phyloP scores from a whole-genome alignment of 495 filamentous ascomycete genomes.

The Apiosordaria backusii region DNA sequence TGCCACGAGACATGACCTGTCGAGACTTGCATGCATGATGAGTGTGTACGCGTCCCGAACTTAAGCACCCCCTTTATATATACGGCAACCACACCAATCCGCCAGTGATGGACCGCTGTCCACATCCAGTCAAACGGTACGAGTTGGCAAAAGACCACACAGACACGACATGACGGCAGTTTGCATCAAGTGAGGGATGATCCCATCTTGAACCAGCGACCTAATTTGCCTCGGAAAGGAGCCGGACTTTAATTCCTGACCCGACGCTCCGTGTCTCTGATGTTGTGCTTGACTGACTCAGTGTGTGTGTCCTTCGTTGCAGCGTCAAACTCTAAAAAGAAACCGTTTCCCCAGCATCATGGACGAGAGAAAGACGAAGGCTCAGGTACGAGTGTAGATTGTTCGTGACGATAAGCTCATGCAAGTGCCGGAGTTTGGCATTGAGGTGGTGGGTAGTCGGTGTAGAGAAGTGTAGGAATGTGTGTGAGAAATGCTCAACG shows the following conservation, averaged over 20 bases:
- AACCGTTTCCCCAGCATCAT: too few relatives aligned
- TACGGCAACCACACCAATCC: too few relatives aligned
- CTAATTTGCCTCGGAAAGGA: neutral
- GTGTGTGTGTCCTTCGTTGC: neutral
- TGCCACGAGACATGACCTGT: neutral
- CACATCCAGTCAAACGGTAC: neutral
- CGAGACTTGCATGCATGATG: neutral
- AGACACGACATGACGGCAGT: neutral
- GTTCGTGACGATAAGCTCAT: neutral
- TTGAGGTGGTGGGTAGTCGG: too few relatives aligned
- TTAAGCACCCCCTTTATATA: neutral
- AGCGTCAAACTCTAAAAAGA: neutral
- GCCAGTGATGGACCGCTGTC: neutral
- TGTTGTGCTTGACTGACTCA: neutral
- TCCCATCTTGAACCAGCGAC: neutral
- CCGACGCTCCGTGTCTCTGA: neutral
- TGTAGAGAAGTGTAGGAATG: neutral
- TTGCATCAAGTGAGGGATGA: neutral
- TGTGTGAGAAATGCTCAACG: neutral
- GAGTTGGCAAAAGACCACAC: neutral
- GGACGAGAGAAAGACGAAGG: neutral
- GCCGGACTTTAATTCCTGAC: neutral
- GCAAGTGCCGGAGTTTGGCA: neutral
- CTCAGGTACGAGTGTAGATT: neutral
- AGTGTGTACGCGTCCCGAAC: neutral